phyloP scores from a whole-genome alignment of 1,139 yeast genomes.

The Hansenula lynferdii region DNA sequence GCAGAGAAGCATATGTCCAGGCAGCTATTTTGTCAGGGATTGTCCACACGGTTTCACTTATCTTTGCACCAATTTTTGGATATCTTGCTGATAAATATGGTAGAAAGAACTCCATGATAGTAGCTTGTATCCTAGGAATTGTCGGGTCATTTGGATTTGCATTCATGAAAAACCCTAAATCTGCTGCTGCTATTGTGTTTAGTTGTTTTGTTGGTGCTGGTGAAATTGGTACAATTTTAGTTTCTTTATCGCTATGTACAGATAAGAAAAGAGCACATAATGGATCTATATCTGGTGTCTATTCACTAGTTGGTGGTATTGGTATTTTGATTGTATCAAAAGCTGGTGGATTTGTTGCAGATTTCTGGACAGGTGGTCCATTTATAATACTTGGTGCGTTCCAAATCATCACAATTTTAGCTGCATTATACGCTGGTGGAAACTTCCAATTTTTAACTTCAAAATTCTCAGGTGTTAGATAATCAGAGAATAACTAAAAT shows the following conservation, averaged over 20 bases:
- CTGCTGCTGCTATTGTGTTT: constrained; percentile 27
- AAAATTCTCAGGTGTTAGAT: constrained; percentile 4
- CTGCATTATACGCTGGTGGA: constrained; percentile 25
- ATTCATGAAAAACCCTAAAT: constrained; percentile 27
- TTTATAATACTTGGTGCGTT: constrained; percentile 49
- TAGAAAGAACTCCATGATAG: constrained; percentile 30
- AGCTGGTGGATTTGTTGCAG: constrained; percentile 60
- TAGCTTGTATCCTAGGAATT: constrained; percentile 34
- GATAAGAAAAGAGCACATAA: constrained; percentile 37
- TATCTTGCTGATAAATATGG: constrained; percentile 47
- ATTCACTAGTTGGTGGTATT: constrained; percentile 62
- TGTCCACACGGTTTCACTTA: constrained; percentile 50
- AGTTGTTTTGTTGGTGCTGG: constrained; percentile 43
- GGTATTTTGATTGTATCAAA: constrained; percentile 59
- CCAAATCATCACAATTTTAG: constrained; percentile 28
- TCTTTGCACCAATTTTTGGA: constrained; percentile 65
- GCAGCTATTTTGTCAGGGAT: constrained; percentile 70
- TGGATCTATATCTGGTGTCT: constrained; percentile 68
- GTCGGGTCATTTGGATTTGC: constrained; percentile 32
- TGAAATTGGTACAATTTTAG: constrained; percentile 56
- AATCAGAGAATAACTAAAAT: constrained; percentile 5
- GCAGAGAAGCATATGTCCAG: constrained; percentile 59
- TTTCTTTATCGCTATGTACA: constrained; percentile 42
- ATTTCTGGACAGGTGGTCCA: constrained; percentile 54
- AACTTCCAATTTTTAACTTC: constrained; percentile 11